Evolutionary conservation across 2,329 filamentous ascomycete species (phyloP).

Genomic region (Allantophomopsis cytisporea): DNA sequence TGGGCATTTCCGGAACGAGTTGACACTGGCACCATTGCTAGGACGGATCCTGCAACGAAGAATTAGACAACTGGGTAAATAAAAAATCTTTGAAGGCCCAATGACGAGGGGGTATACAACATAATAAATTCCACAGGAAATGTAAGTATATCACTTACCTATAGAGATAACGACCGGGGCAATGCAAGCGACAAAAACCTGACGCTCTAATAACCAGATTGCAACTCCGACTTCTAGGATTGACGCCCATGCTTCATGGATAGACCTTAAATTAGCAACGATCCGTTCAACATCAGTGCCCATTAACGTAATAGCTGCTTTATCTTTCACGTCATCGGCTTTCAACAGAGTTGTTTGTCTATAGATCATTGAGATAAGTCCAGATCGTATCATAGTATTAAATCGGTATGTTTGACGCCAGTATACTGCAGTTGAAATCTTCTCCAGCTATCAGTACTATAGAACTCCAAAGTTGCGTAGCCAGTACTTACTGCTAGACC

Average conservation of each 20-base stretch:
- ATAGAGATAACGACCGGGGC: conserved; percentile 5
- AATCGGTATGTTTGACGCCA: conserved; percentile 13
- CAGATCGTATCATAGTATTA: conserved; percentile 22
- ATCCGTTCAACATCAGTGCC: conserved; percentile 27
- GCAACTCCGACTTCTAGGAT: conserved; percentile 20
- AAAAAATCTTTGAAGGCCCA: too few relatives aligned
- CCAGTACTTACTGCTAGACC: conserved; percentile 22
- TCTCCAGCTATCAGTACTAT: background rate
- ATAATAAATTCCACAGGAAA: too few relatives aligned
- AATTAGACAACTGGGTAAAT: too few relatives aligned
- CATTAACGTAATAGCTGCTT: conserved; percentile 25
- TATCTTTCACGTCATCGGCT: conserved; percentile 15
- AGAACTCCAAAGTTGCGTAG: background rate
- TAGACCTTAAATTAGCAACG: conserved; percentile 14
- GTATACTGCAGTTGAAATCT: conserved; percentile 1
- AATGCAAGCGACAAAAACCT: conserved; percentile 9
- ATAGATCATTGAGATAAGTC: conserved; percentile 18
- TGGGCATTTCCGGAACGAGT: conserved; percentile 3
- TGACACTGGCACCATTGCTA: too few relatives aligned
- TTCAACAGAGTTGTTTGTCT: conserved; percentile 18
- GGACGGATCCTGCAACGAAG: too few relatives aligned
- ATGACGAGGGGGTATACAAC: too few relatives aligned
- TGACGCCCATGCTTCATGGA: conserved; percentile 23
- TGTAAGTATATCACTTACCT: too few relatives aligned
- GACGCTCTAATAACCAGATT: conserved; percentile 19